These are phyloP conservation scores for Aegilops umbellulata DNA, from an alignment of 176 grass and related monocot genomes.

Conservation along the genomic window DNA sequence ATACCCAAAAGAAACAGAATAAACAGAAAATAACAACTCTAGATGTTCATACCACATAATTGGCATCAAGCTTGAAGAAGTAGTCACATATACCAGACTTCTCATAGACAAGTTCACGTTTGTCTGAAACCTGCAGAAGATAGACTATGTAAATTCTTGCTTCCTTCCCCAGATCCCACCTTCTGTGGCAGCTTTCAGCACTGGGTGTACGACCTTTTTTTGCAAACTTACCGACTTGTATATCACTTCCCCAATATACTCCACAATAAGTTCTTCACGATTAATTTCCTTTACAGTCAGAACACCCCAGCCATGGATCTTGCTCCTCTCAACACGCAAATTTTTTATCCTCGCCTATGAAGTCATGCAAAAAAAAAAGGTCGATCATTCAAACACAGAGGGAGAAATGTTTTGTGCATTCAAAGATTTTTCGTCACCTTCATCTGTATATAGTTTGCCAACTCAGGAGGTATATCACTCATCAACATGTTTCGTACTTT, in stretches of 20 bases:
- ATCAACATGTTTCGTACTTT: slow-evolving; percentile 48
- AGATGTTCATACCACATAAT: slow-evolving; percentile 49
- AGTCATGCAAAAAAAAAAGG: not conserved
- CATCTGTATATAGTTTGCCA: slow-evolving; percentile 48
- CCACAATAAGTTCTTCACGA: slow-evolving; percentile 53
- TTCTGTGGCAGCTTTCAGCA: no score
- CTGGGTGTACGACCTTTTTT: not conserved
- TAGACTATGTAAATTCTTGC: not conserved
- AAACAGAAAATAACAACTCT: not conserved
- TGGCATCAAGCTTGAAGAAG: slow-evolving; percentile 57
- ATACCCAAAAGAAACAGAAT: not conserved
- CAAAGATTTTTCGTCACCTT: slow-evolving; percentile 29
- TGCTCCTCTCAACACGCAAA: slow-evolving; percentile 60
- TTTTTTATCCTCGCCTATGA: slow-evolving; percentile 59
- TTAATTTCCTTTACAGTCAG: slow-evolving; percentile 56
- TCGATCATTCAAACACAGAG: not conserved
- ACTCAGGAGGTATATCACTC: slow-evolving; percentile 30
- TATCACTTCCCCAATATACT: slow-evolving; percentile 67
- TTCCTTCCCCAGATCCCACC: not conserved
- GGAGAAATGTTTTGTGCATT: not conserved
- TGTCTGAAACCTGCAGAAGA: slow-evolving; percentile 52
- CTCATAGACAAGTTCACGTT: slow-evolving; percentile 51
- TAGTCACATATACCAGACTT: slow-evolving; percentile 57
- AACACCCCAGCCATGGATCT: slow-evolving; percentile 68
- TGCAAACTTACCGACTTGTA: slow-evolving; percentile 30